These are phyloP conservation scores for Ophiostoma sp. DNA, from an alignment of 2,329 filamentous ascomycete genomes.

Conservation along the genomic window DNA sequence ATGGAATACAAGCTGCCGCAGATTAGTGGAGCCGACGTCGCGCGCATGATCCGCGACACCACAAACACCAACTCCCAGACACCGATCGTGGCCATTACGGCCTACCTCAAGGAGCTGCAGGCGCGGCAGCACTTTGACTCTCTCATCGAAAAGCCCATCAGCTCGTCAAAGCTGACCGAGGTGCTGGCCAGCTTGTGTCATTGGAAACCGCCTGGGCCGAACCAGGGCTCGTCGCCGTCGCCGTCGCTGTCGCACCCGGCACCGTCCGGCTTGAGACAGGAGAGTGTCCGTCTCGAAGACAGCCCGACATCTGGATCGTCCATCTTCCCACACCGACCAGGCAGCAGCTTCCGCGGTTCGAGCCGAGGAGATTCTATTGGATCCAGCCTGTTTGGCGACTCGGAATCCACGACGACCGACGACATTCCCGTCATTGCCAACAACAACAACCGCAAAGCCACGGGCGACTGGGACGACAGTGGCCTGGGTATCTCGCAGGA, in stretches of 20 bases:
- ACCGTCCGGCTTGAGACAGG: constrained; percentile 65
- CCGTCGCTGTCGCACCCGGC: constrained; percentile 58
- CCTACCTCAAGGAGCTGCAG: constrained; percentile 95
- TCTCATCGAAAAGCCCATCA: constrained; percentile 94
- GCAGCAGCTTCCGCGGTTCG: constrained; percentile 74
- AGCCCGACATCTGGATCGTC: constrained; percentile 82
- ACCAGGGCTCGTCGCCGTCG: constrained; percentile 45
- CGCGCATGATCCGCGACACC: constrained; percentile 95
- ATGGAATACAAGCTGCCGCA: constrained; percentile 95
- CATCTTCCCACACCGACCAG: constrained; percentile 65
- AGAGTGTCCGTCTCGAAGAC: constrained; percentile 66
- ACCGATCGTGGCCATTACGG: constrained; percentile 93
- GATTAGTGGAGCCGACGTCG: constrained; percentile 92
- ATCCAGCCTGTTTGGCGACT: constrained; percentile 84
- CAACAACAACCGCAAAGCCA: constrained; percentile 70
- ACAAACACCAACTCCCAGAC: constrained; percentile 94
- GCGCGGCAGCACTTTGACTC: constrained; percentile 95
- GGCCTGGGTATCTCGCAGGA: constrained; percentile 77
- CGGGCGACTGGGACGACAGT: constrained; percentile 75
- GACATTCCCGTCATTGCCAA: constrained; percentile 75
- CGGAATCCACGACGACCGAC: constrained; percentile 74
- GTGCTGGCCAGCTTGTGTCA: constrained; percentile 85
- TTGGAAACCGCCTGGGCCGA: constrained; percentile 76
- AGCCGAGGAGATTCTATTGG: constrained; percentile 87
- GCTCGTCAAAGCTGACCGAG: constrained; percentile 84